Evolutionary conservation across 2,329 filamentous ascomycete genomes (phyloP).

Genomic region (Fusarium chuoi): DNA sequence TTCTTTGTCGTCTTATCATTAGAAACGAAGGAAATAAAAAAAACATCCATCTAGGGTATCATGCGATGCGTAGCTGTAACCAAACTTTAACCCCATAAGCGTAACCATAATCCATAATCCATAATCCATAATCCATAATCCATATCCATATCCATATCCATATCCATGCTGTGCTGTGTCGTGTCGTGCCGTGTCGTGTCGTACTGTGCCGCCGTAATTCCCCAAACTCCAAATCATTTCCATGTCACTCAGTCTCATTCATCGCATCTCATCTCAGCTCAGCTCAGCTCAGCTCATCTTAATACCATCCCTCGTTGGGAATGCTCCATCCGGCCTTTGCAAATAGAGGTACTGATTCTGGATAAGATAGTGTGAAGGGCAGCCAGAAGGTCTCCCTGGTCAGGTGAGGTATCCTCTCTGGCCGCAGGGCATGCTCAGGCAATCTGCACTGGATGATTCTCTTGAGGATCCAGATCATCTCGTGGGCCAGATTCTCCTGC

Average conservation of each 20-base stretch:
- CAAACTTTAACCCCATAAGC: not conserved
- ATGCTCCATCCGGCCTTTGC: constrained; percentile 44
- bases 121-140: not conserved
- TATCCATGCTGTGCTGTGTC: not conserved
- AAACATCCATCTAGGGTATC: constrained; percentile 23
- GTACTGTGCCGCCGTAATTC: not conserved
- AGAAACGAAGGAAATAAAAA: constrained; percentile 7
- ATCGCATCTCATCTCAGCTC: not conserved
- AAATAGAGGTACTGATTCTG: constrained; percentile 45
- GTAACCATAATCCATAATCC: not conserved
- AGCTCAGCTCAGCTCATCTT: not conserved
- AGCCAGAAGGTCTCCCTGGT: constrained; percentile 45
- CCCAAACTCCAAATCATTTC: constrained; percentile 20
- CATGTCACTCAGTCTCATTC: not conserved
- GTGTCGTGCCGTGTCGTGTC: not conserved
- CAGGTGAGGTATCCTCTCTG: constrained; percentile 37
- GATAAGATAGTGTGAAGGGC: constrained; percentile 46
- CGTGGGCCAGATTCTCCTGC: constrained; percentile 40
- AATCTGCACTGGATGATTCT: constrained; percentile 41
- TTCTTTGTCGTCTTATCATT: not conserved
- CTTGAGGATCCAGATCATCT: constrained; percentile 51
- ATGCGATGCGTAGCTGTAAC: constrained; percentile 18
- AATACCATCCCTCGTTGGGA: constrained; percentile 18
- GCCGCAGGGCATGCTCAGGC: constrained; percentile 33
- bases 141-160: not conserved